Evolutionary conservation across 495 filamentous ascomycete species (phyloP), one percentile per base, ranked within the genome.

Genomic region (Hyphodiscus hymeniophilus): DNA sequence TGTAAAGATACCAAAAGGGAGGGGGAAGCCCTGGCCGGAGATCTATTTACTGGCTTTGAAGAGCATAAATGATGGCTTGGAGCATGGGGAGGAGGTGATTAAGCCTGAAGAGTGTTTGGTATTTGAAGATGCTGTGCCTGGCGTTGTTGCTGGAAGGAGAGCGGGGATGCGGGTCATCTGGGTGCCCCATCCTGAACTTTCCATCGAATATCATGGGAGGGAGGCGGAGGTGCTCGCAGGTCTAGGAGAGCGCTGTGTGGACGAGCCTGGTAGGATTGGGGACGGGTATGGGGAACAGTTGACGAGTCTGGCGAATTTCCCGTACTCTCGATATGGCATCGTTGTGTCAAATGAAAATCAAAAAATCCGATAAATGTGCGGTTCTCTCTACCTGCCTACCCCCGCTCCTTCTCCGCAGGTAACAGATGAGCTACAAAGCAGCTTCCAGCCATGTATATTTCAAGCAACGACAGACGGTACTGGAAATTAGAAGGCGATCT

Each of bases 101-200:
- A 51, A 35, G 32, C 45, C 59, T 2, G 47, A 56, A 10, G 67
- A 72, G 48, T 72, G 65, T 57, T 52, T 70, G 47, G 68, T 72
- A 7, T 70, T 70, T 44, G 68, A 69, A 52, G 68, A 72, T 62
- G 64, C 60, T 24, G 51, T 70, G 12, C 57, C 58, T 38, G 68
- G 68, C 12, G 66, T 70, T 3, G 65, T 68, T 51, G 68, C 68
- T 47, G 68, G 60, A 32, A 64, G 65, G 58, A 32, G 63, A 39
- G 67, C 68, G 17, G 67, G 68, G 1, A 71, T 72, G 68, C 61
- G 68, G 50, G 66, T 72, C 23, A 40, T 63, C 42, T 70, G 68
- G 65, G 63, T 68, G 16, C 68, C 68, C 35, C 62, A 68, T 61
- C 26, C 46, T 16, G 64, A 60, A 17, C 38, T 69, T 45, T 40